Evolutionary conservation across 2,329 filamentous ascomycete genomes (phyloP), one percentile per base, ranked within the genome.

Genomic region (Colletotrichum camelliae): DNA sequence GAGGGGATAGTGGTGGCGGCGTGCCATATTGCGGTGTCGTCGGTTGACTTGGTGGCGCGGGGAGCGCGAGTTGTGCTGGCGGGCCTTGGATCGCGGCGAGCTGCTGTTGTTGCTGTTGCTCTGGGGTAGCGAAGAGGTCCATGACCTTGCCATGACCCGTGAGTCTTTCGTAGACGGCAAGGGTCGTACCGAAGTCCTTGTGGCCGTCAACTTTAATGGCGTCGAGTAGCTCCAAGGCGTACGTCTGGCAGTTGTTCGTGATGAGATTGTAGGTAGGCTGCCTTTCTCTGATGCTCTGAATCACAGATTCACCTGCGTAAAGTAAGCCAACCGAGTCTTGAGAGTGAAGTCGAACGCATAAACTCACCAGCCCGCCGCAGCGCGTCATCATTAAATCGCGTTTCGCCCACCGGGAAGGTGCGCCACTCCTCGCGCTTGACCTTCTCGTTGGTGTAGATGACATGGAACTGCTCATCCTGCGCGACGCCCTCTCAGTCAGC

Each of bases 171-270:
- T 91, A 91, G 5, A 91, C 87, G 27, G 87, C 87, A 48, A 89
- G 85, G 1, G 85, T 90, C 4, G 89, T 91, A 48, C 86, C 89
- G 57, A 91, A 91, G 64, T 91, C 85, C 58, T 85, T 86, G 73
- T 87, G 86, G 15, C 85, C 82, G 8, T 88, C 87, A 15, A 89
- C 84, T 74, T 90, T 88, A 73, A 91, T 89, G 35, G 88, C 87
- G 73, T 91, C 89, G 9, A 91, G 86, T 16, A 91, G 82, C 60
- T 86, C 82, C 16, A 90, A 79, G 0, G 89, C 90, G 75, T 89
- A 91, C 21, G 89, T 91, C 78, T 92, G 90, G 80, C 90, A 92
- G 81, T 92, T 92, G 80, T 92, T 92, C 77, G 85, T 88, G 80
- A 92, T 91, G 71, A 92, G 85, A 70, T 91, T 91, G 81, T 92